Percentiles rank a stretch among this genome's conserved stretches.
phyloP scores from a whole-genome alignment of 805 yeast genomes.

The Saccharomycopsis amapae region DNA sequence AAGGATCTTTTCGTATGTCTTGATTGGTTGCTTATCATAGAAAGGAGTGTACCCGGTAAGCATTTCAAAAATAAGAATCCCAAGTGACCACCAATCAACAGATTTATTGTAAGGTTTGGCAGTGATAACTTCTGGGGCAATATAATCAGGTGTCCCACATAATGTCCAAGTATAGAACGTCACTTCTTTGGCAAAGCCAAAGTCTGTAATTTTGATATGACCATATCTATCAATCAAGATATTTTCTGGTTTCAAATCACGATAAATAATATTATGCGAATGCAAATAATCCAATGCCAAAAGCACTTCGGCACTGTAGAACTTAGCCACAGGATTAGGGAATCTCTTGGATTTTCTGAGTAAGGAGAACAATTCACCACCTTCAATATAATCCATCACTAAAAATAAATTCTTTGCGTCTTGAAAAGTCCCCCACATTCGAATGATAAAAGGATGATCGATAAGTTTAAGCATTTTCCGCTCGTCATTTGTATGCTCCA shows the following conservation, averaged over 20 bases:
- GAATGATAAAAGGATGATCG: constrained; percentile 82
- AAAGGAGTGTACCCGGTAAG: constrained; percentile 93
- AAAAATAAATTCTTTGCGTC: constrained; percentile 77
- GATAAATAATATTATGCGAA: constrained; percentile 75
- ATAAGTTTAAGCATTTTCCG: constrained; percentile 80
- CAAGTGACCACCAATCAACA: constrained; percentile 98
- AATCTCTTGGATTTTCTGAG: constrained; percentile 83
- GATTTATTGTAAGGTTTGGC: constrained; percentile 92
- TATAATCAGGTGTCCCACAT: constrained; percentile 95
- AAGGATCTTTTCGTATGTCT: constrained; percentile 86
- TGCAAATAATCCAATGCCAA: constrained; percentile 86
- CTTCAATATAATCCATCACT: constrained; percentile 96
- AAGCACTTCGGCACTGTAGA: constrained; percentile 87
- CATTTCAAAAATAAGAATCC: constrained; percentile 89
- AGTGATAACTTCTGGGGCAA: constrained; percentile 93
- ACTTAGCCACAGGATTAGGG: constrained; percentile 94
- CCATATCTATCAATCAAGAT: constrained; percentile 83
- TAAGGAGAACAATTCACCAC: constrained; percentile 85
- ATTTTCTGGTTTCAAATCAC: constrained; percentile 92
- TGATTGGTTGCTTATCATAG: constrained; percentile 87
- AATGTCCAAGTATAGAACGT: constrained; percentile 87
- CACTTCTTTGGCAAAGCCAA: constrained; percentile 93
- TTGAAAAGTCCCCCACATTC: constrained; percentile 97
- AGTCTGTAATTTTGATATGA: constrained; percentile 86
- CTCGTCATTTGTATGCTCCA: constrained; percentile 94